A percentile compares a stretch with the other conserved stretches of the same genome.
phyloP scores from a whole-genome alignment of 768 basidiomycete species.

The Coprinopsis cinerea region DNA sequence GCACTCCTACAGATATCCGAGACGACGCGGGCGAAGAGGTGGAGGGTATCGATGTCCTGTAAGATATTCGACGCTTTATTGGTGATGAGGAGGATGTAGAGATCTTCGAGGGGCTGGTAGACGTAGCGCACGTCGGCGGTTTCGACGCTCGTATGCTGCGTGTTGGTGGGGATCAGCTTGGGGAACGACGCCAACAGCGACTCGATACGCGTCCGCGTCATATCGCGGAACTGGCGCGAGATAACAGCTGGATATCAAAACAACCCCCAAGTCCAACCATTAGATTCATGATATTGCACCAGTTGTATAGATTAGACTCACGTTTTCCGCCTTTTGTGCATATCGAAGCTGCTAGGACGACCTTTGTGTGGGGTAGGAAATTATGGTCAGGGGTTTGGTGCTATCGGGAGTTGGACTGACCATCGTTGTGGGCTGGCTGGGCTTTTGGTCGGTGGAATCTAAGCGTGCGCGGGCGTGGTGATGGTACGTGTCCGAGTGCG shows the following conservation, averaged over 20 bases:
- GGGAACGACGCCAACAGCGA: constrained; percentile 95
- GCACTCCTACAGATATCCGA: constrained; percentile 85
- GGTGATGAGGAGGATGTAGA: constrained; percentile 95
- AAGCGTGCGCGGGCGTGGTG: no score
- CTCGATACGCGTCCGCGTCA: constrained; percentile 89
- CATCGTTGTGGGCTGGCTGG: no score
- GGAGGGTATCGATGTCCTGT: constrained; percentile 95
- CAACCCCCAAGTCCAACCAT: constrained; percentile 4
- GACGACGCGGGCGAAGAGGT: constrained; percentile 89
- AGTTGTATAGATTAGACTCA: constrained; percentile 26
- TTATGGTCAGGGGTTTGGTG: neutral
- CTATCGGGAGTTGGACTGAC: neutral
- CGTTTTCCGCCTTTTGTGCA: constrained; percentile 93
- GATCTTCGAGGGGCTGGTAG: constrained; percentile 93
- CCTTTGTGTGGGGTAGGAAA: constrained; percentile 44
- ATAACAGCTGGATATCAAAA: constrained; percentile 63
- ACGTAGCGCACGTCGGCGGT: constrained; percentile 94
- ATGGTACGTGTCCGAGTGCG: no score
- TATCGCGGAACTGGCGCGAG: constrained; percentile 92
- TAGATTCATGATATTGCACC: neutral
- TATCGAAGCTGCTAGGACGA: constrained; percentile 91
- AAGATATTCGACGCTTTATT: constrained; percentile 99
- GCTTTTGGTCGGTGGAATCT: no score
- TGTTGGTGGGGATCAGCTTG: constrained; percentile 91
- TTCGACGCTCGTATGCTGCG: constrained; percentile 95